Percentiles rank a stretch among this genome's conserved stretches.
Evolutionary conservation across 2,329 filamentous ascomycete species (phyloP).

Genomic region (Monilinia laxa): DNA sequence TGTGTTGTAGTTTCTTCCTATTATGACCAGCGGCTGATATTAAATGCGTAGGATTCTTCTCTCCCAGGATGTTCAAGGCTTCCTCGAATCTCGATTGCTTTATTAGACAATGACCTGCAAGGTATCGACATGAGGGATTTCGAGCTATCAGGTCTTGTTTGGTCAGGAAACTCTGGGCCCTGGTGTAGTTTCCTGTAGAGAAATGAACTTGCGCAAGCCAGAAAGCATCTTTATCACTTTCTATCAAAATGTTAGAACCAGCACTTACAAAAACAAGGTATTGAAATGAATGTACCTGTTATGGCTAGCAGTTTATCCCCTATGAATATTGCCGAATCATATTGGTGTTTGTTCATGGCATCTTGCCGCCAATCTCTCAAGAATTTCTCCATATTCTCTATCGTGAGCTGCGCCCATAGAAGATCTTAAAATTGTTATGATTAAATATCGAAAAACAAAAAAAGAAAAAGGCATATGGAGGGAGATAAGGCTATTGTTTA

Average conservation of each 20-base stretch:
- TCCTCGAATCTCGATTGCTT: slow-evolving; percentile 90
- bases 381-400: slow-evolving; percentile 78
- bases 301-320: slow-evolving; percentile 95
- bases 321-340: slow-evolving; percentile 94
- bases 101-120: slow-evolving; percentile 90
- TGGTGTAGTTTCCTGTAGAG: slow-evolving; percentile 88
- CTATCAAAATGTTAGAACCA: slow-evolving; percentile 48
- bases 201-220: slow-evolving; percentile 99
- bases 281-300: slow-evolving; percentile 62
- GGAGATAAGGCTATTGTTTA: neutral
- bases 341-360: slow-evolving; percentile 91
- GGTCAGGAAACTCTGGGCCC: slow-evolving; percentile 81
- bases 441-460: neutral
- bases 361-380: slow-evolving; percentile 93
- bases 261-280: neutral
- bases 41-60: slow-evolving; percentile 90
- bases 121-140: slow-evolving; percentile 85
- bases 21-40: slow-evolving; percentile 63
- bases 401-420: neutral
- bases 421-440: neutral
- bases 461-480: neutral
- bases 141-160: slow-evolving; percentile 78
- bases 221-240: slow-evolving; percentile 90
- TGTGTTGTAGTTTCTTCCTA: slow-evolving; percentile 68
- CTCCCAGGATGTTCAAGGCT: slow-evolving; percentile 80